These are phyloP conservation scores for Chalara sp. DNA, from an alignment of 2,329 filamentous ascomycete species.

Conservation along the genomic window DNA sequence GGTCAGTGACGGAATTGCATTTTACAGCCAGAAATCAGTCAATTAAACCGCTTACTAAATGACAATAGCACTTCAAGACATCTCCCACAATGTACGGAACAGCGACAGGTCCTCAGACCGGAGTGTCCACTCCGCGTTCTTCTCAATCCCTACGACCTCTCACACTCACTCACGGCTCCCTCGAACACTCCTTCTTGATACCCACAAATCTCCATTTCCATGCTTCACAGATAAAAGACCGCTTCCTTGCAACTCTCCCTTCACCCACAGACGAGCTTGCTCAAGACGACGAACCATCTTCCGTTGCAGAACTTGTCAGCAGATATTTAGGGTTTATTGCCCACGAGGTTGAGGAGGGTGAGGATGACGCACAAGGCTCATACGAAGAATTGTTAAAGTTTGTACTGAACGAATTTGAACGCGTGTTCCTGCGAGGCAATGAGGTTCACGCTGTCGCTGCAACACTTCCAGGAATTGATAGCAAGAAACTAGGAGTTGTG, in stretches of 20 bases:
- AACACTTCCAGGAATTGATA: slow-evolving; percentile 78
- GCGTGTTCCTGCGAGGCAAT: slow-evolving; percentile 88
- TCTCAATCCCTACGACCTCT: slow-evolving; percentile 88
- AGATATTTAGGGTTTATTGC: slow-evolving; percentile 90
- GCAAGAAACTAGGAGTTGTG: slow-evolving; percentile 88
- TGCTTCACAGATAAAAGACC: slow-evolving; percentile 87
- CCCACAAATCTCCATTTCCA: slow-evolving; percentile 95
- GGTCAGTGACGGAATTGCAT: slow-evolving; percentile 12
- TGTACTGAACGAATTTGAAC: slow-evolving; percentile 91
- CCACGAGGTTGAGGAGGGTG: slow-evolving; percentile 81
- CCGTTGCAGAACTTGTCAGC: slow-evolving; percentile 83
- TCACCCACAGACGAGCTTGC: slow-evolving; percentile 93
- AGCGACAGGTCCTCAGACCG: slow-evolving; percentile 80
- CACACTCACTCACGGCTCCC: slow-evolving; percentile 83
- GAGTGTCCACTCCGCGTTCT: slow-evolving; percentile 92
- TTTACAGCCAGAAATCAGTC: neutral
- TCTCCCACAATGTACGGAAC: slow-evolving; percentile 73
- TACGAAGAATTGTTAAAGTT: slow-evolving; percentile 92
- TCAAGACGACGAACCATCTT: slow-evolving; percentile 98
- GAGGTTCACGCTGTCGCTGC: slow-evolving; percentile 90
- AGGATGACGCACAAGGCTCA: slow-evolving; percentile 81
- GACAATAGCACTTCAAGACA: slow-evolving; percentile 6
- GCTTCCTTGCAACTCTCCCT: slow-evolving; percentile 79
- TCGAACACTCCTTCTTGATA: slow-evolving; percentile 94
- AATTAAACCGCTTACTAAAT: slow-evolving; percentile 1